Percentiles rank a stretch among this genome's conserved stretches.
Evolutionary conservation across 257 asterid genomes (phyloP).

Genomic region (Nyctanthes arbortristis): DNA sequence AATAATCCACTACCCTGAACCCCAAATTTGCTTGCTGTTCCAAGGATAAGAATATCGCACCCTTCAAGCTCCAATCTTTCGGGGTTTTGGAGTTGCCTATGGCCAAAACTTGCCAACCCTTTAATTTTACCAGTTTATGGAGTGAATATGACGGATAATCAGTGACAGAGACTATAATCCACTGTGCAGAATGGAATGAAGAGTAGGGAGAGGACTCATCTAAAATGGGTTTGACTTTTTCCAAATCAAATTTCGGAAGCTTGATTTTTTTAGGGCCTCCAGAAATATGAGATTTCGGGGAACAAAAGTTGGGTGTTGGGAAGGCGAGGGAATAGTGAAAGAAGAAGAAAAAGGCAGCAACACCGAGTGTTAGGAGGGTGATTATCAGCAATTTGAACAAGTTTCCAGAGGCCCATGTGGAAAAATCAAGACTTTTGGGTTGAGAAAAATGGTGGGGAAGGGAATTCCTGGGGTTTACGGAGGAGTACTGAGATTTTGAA

Average conservation of each 20-base stretch:
- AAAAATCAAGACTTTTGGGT: constrained; percentile 14
- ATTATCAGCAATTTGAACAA: constrained; percentile 34
- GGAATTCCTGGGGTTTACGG: background rate
- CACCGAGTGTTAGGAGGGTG: constrained; percentile 33
- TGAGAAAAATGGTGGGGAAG: background rate
- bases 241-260: constrained; percentile 42
- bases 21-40: constrained; percentile 72
- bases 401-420: constrained; percentile 34
- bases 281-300: constrained; percentile 38
- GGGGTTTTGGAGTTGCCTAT: constrained; percentile 70
- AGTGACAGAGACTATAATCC: constrained; percentile 66
- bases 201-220: constrained; percentile 55
- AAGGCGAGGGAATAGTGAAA: constrained; percentile 16
- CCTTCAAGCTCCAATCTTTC: constrained; percentile 66
- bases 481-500: constrained; percentile 20
- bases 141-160: constrained; percentile 58
- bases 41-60: constrained; percentile 50
- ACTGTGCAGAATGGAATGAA: constrained; percentile 59
- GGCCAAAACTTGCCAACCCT: constrained; percentile 76
- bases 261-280: constrained; percentile 24
- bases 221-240: constrained; percentile 24
- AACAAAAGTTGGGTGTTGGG: constrained; percentile 41
- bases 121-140: constrained; percentile 39
- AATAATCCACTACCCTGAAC: constrained; percentile 61
- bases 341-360: constrained; percentile 46